Evolutionary conservation across 2,329 filamentous ascomycete genomes (phyloP).

Genomic region (Zopfia rhizophila): DNA sequence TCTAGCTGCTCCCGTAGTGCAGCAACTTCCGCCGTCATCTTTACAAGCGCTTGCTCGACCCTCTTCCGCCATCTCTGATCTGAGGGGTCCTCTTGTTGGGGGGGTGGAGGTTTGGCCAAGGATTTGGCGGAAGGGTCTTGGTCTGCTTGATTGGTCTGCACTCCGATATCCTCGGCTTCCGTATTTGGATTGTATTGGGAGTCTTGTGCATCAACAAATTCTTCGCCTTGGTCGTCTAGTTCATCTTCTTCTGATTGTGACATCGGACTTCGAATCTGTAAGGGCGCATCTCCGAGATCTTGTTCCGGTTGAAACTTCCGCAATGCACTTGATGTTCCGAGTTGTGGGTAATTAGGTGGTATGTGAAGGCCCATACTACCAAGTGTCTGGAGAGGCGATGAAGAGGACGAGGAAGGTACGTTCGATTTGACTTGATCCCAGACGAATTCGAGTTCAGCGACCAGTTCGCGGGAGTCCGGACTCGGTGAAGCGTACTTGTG

Average conservation of each 20-base stretch:
- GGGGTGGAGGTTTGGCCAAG: slow-evolving; percentile 1
- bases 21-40: slow-evolving; percentile 91
- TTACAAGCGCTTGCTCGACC: slow-evolving; percentile 86
- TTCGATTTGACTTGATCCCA: slow-evolving; percentile 98
- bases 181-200: slow-evolving; percentile 53
- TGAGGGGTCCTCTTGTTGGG: slow-evolving; percentile 29
- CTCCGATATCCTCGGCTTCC: slow-evolving; percentile 37
- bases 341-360: slow-evolving; percentile 36
- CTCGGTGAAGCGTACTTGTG: slow-evolving; percentile 90
- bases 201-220: slow-evolving; percentile 61
- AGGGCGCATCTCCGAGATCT: slow-evolving; percentile 31
- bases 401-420: slow-evolving; percentile 68
- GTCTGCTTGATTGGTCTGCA: slow-evolving; percentile 27
- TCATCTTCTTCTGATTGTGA: slow-evolving; percentile 77
- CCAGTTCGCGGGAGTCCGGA: slow-evolving; percentile 84
- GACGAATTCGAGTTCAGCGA: slow-evolving; percentile 96
- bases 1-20: slow-evolving; percentile 92
- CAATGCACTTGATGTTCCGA: slow-evolving; percentile 63
- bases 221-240: slow-evolving; percentile 53
- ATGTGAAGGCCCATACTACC: slow-evolving; percentile 45
- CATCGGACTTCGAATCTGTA: slow-evolving; percentile 80
- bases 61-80: slow-evolving; percentile 78
- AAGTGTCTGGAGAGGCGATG: slow-evolving; percentile 50
- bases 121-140: slow-evolving; percentile 20
- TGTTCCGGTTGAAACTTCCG: slow-evolving; percentile 37